phyloP scores from a whole-genome alignment of 208 protist species.

The Porcisia hertigi region DNA sequence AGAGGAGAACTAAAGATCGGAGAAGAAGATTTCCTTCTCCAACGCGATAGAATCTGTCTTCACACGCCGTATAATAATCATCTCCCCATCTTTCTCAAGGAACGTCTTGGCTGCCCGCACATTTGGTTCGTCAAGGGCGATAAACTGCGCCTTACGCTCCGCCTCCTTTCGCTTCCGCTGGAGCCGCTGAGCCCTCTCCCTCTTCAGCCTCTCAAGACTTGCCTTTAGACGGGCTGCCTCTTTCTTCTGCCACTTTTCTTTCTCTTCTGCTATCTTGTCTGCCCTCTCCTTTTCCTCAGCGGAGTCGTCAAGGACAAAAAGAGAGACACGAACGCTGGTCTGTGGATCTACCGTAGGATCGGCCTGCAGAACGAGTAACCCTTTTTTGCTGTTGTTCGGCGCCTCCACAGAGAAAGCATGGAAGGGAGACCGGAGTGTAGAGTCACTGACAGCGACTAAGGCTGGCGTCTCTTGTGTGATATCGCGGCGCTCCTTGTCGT shows the following conservation, averaged over 20 bases:
- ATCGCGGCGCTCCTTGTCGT: conserved; percentile 9
- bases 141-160: conserved; percentile 45
- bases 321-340: conserved; percentile 8
- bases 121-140: conserved; percentile 42
- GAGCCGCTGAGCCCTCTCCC: conserved; percentile 35
- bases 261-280: conserved; percentile 30
- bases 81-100: conserved; percentile 54
- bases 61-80: conserved; percentile 80
- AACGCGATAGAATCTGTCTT: conserved; percentile 46
- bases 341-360: neutral
- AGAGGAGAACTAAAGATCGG: conserved; percentile 19
- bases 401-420: conserved; percentile 16
- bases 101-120: conserved; percentile 41
- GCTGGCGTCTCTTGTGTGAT: neutral
- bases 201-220: conserved; percentile 39
- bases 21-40: conserved; percentile 72
- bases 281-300: conserved; percentile 47
- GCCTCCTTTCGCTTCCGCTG: conserved; percentile 42
- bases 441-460: neutral
- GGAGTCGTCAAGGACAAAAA: conserved; percentile 50
- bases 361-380: conserved; percentile 27
- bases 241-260: conserved; percentile 31
- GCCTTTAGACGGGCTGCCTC: conserved; percentile 48
- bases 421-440: neutral
- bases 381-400: conserved; percentile 7